These are phyloP conservation scores for Ganoderma meredithae DNA, from an alignment of 1,284 basidiomycete genomes.

Conservation along the genomic window DNA sequence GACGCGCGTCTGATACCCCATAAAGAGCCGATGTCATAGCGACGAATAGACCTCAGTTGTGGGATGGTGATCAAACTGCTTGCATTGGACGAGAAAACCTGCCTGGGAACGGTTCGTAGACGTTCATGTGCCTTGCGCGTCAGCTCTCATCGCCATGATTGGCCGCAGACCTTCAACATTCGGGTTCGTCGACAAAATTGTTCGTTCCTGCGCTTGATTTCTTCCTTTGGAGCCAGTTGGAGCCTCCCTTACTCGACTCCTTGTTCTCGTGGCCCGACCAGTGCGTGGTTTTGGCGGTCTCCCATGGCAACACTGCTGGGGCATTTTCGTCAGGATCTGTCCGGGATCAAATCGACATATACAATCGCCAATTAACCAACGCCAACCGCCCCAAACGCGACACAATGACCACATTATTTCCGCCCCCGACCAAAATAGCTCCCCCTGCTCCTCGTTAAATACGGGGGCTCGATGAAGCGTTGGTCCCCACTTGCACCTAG, in stretches of 20 bases:
- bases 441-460: not conserved
- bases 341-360: not conserved
- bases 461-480: not conserved
- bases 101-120: not conserved
- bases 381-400: not conserved
- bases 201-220: not conserved
- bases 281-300: not conserved
- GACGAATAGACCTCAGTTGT: not conserved
- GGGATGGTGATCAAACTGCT: not conserved
- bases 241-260: not conserved
- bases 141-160: not conserved
- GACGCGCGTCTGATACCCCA: not conserved
- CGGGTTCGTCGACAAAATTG: not conserved
- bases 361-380: not conserved
- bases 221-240: not conserved
- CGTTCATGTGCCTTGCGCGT: not conserved
- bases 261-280: not conserved
- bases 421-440: not conserved
- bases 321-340: not conserved
- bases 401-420: not conserved
- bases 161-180: not conserved
- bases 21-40: not conserved
- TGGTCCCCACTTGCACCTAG: slow-evolving; percentile 16
- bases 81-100: not conserved
- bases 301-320: not conserved